Evolutionary conservation across 176 grass and related monocot genomes (phyloP), one percentile per base, ranked within the genome.

Genomic region (Triticum dicoccoides): DNA sequence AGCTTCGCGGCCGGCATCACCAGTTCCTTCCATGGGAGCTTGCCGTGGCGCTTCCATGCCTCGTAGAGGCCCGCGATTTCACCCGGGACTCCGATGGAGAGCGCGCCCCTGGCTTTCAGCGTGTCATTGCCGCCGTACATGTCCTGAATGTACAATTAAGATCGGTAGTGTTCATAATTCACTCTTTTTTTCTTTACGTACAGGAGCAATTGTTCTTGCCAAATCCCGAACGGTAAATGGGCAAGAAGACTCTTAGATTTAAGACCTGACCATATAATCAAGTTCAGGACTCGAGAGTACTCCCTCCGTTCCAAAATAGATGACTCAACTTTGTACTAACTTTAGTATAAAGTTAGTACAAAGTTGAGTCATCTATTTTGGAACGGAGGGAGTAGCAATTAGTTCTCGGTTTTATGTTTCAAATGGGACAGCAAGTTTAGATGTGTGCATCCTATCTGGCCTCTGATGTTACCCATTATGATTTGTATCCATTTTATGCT

Each of bases 21-120:
- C 59, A 98, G 84, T 5, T 76, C 84, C 59, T 78, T 81, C 96
- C 96, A 98, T 17, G 93, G 92, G 42, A 98, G 96, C 78, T 88
- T 94, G 32, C 96, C 93, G 34, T 98, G 91, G n/a, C 62, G 82
- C 42, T 84, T 95, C 96, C 96, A 98, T 17, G 91, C 91, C 61
- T 77, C 81, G 76, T 98, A 75, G 7, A 98, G 89, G 18, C 93
- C 96, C 32, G 90, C 86, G 39, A 96, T 61, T 73, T 98, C 93
- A 4, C 90, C 92, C 0, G 96, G 96, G 39, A 95, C 90, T 3
- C 90, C 93, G 65, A 98, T 86, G 5, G 96, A 98, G 20, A 98
- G 96, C 0, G 88, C 65, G 44, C 96, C 96, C 25, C 88, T 89
- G 18, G 88, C 92, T 86, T 96, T 96, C 39, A 89, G 74, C 27